Base-by-base conservation (phyloP, 345 rosid genomes). In the Acer campestre region DNA sequence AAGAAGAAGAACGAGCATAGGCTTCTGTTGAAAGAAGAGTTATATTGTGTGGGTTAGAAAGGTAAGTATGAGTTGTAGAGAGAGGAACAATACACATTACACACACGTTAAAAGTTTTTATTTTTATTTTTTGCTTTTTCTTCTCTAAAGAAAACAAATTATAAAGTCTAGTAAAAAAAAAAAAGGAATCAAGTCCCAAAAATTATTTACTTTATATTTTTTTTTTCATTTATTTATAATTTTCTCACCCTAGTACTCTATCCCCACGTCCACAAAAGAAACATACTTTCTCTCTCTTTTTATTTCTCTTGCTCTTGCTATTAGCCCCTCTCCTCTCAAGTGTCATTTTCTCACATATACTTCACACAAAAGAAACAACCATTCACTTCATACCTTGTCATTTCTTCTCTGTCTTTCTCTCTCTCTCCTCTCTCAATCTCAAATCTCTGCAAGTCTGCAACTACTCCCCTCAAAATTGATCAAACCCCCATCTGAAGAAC, bases 301-400 rank as follows among this genome's bases (percentile, higher is more conserved):
- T 35, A 35, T 61, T 22, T 68, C 75, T 59, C 77, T 76, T 65
- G 49, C 40, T 63, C 58, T 71, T 66, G 17, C 51, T 61, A 7
- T 68, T 68, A 40, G 76, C 76, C 46, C 46, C 46, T 9, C 10
- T 42, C 46, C 80, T 75, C 73, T 84, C 87, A 82, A 92, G 88
- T 92, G 97, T 92, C 97, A 88, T 86, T 92, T 89, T 92, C 97
- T 90, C 90, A 77, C 89, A 84, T 87, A 91, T 86, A 90, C 91
- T 86, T 91, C 90, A 85, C 92, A 88, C 87, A 86, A 84, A 88
- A 84, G 90, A 86, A 91, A 88, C 85, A 87, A 66, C 89, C 89
- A 85, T 86, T 86, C 87, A 79, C 89, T 81, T 73, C 88, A 83
- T 69, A 74, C 89, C 86, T 82, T 83, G 85, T 85, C 90, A 82